phyloP scores from a whole-genome alignment of 306 rosid species.

The Acmispon strigosus region DNA sequence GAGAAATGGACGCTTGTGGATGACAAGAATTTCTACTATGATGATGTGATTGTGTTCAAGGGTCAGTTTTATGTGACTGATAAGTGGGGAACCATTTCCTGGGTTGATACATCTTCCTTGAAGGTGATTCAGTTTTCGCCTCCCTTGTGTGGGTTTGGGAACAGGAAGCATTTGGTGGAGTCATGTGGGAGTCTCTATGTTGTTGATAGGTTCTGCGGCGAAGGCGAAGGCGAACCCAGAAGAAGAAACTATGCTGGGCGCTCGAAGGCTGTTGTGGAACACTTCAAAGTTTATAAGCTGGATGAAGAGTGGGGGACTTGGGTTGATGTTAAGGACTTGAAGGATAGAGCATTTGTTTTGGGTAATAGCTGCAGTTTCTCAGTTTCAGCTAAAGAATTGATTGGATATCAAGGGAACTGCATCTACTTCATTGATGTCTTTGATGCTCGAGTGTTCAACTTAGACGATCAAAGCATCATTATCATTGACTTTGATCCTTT shows the following conservation, averaged over 20 bases:
- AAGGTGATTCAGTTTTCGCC: constrained; percentile 48
- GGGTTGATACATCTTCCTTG: constrained; percentile 42
- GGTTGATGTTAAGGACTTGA: constrained; percentile 38
- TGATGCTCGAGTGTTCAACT: constrained; percentile 30
- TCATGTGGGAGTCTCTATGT: constrained; percentile 55
- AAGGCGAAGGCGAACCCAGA: constrained; percentile 6
- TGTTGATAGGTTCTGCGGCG: constrained; percentile 44
- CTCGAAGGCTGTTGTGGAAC: constrained; percentile 12
- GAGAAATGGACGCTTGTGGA: constrained; percentile 34
- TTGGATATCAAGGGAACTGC: constrained; percentile 34
- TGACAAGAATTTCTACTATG: constrained; percentile 34
- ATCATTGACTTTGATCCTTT: constrained; percentile 15
- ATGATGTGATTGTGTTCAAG: constrained; percentile 50
- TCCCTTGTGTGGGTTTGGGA: constrained; percentile 47
- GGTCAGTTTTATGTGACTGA: constrained; percentile 59
- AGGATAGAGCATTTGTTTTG: constrained; percentile 34
- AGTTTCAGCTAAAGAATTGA: constrained; percentile 16
- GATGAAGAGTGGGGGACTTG: constrained; percentile 46
- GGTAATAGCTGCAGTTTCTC: constrained; percentile 31
- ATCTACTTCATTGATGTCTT: constrained; percentile 31
- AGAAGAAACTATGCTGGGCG: neutral
- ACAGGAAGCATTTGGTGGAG: constrained; percentile 67
- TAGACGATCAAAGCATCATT: constrained; percentile 29
- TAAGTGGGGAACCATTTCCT: constrained; percentile 52
- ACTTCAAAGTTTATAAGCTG: constrained; percentile 47